Base-by-base conservation (phyloP, 179 eudicot genomes). In the Spergularia azorica region DNA sequence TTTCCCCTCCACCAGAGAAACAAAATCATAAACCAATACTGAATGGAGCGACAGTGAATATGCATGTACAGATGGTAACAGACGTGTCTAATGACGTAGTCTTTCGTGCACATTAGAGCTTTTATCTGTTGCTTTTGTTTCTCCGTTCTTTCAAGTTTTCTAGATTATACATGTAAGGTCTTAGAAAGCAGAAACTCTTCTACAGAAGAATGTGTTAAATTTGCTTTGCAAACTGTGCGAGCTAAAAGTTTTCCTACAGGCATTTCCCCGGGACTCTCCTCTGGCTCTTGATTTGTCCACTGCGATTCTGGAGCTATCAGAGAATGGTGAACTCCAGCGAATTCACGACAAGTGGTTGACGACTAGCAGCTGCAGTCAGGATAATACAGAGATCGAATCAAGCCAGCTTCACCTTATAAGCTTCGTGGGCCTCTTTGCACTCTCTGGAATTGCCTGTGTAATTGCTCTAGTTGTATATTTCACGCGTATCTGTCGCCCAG, bases 321-420 rank as follows among this genome's bases (percentile, higher is more conserved):
- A 86, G 57, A 84, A 84, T 9, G 89, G 89, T 55, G 89, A 86
- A 61, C 85, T 86, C 57, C 89, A 86, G 70, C 78, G 89, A 73
- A 86, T 86, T 73, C 87, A 84, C 14, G 89, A 86, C 76, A 86
- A 86, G 79, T 86, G 89, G 89, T 52, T 86, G 80, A 79, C 89
- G 56, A 77, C 56, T 18, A 79, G 78, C 69, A 68, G 76, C 26
- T 86, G 89, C 81, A 82, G 84, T 63, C 82, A 77, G 55, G 85
- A 86, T 72, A 79, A 65, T 43, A 72, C 85, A 3, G 85, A 84
- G 74, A 84, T 86, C 1, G 85, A 84, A 26, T 86, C 89, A 21
- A 86, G 89, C 81, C 89, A 77, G 70, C 85, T 84, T 20, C 89
- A 86, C 81, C 84, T 86, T 21, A 67, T 50, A 54, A 86, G 89